A percentile compares a stretch with the other conserved stretches of the same genome.
Conservation (phyloP, 768 basidiomycete species). For the Coprinellus aureogranulatus region DNA sequence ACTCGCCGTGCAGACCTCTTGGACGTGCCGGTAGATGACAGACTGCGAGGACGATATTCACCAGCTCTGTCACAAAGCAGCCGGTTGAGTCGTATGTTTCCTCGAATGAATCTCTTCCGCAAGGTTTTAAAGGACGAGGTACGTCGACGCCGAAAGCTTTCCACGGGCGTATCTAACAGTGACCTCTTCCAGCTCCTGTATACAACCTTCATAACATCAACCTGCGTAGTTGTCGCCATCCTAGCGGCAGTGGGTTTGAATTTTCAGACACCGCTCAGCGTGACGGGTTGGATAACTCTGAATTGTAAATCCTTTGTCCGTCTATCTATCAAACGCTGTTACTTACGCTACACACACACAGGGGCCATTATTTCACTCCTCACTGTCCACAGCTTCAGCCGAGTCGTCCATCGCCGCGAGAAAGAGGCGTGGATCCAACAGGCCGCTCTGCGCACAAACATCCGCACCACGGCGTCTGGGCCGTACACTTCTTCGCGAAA, state of each 20-base stretch:
- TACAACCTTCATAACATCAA: conserved; percentile 50
- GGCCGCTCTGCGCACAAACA: conserved; percentile 40
- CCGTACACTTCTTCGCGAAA: not conserved
- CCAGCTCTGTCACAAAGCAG: conserved; percentile 28
- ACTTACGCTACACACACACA: conserved; percentile 23
- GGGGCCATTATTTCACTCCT: conserved; percentile 57
- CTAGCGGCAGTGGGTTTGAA: conserved; percentile 51
- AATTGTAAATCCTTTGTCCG: conserved; percentile 43
- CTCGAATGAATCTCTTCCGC: conserved; percentile 52
- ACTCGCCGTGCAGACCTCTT: no score
- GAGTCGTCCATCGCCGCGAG: conserved; percentile 62
- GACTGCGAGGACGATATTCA: conserved; percentile 14
- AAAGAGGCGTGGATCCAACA: conserved; percentile 52
- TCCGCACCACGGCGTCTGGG: not conserved
- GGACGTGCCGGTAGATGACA: not conserved
- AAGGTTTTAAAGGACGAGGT: conserved; percentile 65
- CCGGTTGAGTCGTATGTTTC: conserved; percentile 47
- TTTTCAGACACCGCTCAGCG: conserved; percentile 41
- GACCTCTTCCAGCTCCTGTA: conserved; percentile 43
- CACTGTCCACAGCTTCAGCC: conserved; percentile 57
- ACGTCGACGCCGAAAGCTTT: conserved; percentile 11
- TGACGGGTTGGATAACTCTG: conserved; percentile 51
- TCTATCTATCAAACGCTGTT: not conserved
- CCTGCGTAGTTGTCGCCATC: conserved; percentile 46
- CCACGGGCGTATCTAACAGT: not conserved